Evolutionary conservation across 345 rosid species (phyloP).

Genomic region (Linum usitatissimum): DNA sequence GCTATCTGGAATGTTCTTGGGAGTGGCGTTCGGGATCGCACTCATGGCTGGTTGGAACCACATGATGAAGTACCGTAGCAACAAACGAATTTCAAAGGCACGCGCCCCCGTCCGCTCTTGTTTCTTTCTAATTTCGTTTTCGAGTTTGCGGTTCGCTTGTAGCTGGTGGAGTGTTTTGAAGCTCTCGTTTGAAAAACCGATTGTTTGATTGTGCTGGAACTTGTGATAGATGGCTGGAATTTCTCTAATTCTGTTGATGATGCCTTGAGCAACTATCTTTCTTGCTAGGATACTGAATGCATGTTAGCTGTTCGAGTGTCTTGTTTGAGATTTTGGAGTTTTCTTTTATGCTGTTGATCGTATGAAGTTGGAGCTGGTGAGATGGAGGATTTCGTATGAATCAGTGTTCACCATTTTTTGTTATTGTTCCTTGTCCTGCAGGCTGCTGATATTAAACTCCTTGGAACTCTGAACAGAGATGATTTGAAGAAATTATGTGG

Average conservation of each 20-base stretch:
- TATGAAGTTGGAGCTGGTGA: too few relatives aligned
- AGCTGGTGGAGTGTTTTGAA: not conserved
- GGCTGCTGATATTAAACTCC: constrained; percentile 93
- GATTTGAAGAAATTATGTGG: constrained; percentile 95
- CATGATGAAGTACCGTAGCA: constrained; percentile 80
- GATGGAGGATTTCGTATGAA: too few relatives aligned
- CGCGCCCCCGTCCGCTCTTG: not conserved
- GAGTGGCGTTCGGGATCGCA: constrained; percentile 70
- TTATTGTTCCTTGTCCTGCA: constrained; percentile 18
- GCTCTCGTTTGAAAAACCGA: too few relatives aligned
- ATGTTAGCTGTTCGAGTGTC: too few relatives aligned
- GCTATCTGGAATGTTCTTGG: constrained; percentile 77
- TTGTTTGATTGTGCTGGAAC: too few relatives aligned
- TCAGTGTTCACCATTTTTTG: not conserved
- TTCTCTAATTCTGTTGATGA: too few relatives aligned
- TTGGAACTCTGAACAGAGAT: constrained; percentile 77
- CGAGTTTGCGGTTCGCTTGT: not conserved
- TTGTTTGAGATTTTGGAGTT: too few relatives aligned
- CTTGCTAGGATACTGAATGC: too few relatives aligned
- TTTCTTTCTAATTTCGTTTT: not conserved
- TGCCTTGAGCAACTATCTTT: too few relatives aligned
- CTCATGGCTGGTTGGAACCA: constrained; percentile 93
- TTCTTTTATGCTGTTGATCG: too few relatives aligned
- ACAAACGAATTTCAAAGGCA: constrained; percentile 82
- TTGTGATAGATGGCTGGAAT: too few relatives aligned